A percentile compares a stretch with the other conserved stretches of the same genome.
phyloP scores from a whole-genome alignment of 139 green algal species.

The Gonium pectorale region DNA sequence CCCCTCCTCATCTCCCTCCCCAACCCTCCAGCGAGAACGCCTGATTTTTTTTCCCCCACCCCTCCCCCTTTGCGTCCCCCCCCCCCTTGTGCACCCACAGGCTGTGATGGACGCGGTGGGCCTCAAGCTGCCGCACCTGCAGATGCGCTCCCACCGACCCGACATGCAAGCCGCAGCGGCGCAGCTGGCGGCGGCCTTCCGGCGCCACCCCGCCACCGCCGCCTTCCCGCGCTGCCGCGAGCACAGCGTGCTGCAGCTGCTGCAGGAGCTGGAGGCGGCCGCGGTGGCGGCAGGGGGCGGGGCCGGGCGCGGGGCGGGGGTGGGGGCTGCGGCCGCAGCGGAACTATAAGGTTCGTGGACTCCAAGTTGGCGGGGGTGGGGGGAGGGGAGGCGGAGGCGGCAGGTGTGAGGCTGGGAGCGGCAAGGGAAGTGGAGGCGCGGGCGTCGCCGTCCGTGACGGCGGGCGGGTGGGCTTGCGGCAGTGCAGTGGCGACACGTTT shows the following conservation, averaged over 20 bases:
- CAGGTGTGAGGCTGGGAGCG: too few relatives aligned
- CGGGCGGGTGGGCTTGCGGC: too few relatives aligned
- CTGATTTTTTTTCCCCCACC: neutral
- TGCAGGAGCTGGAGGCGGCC: neutral
- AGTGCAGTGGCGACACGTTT: too few relatives aligned
- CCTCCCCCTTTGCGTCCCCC: too few relatives aligned
- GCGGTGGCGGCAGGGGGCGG: neutral
- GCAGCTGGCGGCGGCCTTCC: constrained; percentile 1
- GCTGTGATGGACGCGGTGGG: constrained; percentile 21
- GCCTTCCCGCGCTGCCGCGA: neutral
- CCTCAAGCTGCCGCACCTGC: constrained; percentile 23
- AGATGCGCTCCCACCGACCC: neutral
- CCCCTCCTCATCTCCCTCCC: neutral
- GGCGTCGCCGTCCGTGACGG: too few relatives aligned
- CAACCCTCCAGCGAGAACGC: neutral
- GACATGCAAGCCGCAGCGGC: constrained; percentile 15
- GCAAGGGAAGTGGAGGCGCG: too few relatives aligned
- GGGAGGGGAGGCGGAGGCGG: too few relatives aligned
- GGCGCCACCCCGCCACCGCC: constrained; percentile 20
- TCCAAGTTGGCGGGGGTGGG: too few relatives aligned
- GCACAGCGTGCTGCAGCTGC: constrained; percentile 19
- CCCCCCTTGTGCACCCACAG: neutral
- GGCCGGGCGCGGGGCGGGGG: too few relatives aligned
- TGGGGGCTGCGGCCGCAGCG: too few relatives aligned
- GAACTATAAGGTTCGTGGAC: too few relatives aligned